A percentile compares a stretch with the other conserved stretches of the same genome.
phyloP scores from a whole-genome alignment of 768 basidiomycete genomes.

The Lentinus tigrinus region DNA sequence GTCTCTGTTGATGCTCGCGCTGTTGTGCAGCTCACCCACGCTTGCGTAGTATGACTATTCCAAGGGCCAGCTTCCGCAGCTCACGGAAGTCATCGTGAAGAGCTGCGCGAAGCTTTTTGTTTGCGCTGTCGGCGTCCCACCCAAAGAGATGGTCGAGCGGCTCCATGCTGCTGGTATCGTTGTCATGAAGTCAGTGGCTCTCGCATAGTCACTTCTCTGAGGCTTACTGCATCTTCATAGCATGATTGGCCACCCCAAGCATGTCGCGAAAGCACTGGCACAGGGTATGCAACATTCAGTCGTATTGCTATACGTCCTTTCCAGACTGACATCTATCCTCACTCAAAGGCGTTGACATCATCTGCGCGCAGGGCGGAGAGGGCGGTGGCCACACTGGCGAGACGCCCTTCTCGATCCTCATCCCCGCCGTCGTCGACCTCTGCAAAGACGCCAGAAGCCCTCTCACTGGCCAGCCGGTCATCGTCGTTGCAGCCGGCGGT shows the following conservation, averaged over 20 bases:
- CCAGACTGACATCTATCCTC: background rate
- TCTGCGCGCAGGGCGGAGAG: constrained; percentile 86
- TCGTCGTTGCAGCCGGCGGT: constrained; percentile 84
- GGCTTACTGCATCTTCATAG: constrained; percentile 32
- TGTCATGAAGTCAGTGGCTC: constrained; percentile 74
- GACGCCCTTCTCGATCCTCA: constrained; percentile 75
- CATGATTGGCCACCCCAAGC: constrained; percentile 88
- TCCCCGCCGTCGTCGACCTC: constrained; percentile 81
- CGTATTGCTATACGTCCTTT: background rate
- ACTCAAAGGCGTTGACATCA: constrained; percentile 91
- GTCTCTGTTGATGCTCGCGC: constrained; percentile 4
- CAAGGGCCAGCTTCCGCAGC: constrained; percentile 69
- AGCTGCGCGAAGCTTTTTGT: constrained; percentile 77
- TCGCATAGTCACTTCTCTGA: background rate
- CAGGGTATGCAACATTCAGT: constrained; percentile 42
- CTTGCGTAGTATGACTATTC: constrained; percentile 65
- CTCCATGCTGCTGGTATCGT: constrained; percentile 76
- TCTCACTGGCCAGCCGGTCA: constrained; percentile 71
- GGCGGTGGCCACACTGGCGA: constrained; percentile 90
- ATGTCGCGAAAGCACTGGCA: constrained; percentile 72
- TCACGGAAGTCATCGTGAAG: constrained; percentile 77
- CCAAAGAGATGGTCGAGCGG: constrained; percentile 78
- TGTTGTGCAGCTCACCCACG: background rate
- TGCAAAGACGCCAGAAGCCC: constrained; percentile 68
- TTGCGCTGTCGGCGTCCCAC: constrained; percentile 82